Conservation (phyloP, 1,139 yeast genomes). For the Candida neerlandica region DNA sequence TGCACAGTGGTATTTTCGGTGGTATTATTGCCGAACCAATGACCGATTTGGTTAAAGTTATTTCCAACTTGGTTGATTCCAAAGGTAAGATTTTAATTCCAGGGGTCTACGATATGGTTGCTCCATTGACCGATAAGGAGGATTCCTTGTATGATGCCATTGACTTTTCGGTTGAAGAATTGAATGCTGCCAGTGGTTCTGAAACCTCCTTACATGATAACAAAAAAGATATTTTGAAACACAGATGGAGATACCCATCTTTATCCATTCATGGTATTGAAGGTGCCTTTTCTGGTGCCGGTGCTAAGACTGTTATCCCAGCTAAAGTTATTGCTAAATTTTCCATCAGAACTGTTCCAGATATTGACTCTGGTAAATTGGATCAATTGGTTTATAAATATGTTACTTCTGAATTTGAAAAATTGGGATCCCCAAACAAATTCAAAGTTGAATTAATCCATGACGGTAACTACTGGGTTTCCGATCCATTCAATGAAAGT, state of each 20-base stretch:
- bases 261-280: constrained; percentile 95
- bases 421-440: constrained; percentile 75
- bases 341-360: constrained; percentile 95
- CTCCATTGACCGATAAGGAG: constrained; percentile 85
- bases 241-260: constrained; percentile 98
- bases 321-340: constrained; percentile 93
- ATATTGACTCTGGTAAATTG: constrained; percentile 79
- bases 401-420: constrained; percentile 64
- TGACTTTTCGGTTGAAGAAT: constrained; percentile 81
- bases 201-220: constrained; percentile 74
- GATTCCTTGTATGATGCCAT: constrained; percentile 77
- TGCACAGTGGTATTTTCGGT: constrained; percentile 97
- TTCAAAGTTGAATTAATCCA: constrained; percentile 77
- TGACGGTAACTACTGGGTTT: constrained; percentile 95
- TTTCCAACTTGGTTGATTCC: constrained; percentile 75
- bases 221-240: constrained; percentile 87
- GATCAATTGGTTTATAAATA: constrained; percentile 76
- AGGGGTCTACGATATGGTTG: constrained; percentile 92
- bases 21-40: constrained; percentile 97
- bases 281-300: constrained; percentile 93
- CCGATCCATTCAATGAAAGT: constrained; percentile 89
- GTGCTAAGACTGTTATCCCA: constrained; percentile 98
- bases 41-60: constrained; percentile 82
- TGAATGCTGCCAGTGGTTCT: constrained; percentile 88
- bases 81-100: constrained; percentile 84